These are phyloP conservation scores for Pseudogymnoascus sp. DNA, from an alignment of 2,329 filamentous ascomycete genomes.

Conservation along the genomic window DNA sequence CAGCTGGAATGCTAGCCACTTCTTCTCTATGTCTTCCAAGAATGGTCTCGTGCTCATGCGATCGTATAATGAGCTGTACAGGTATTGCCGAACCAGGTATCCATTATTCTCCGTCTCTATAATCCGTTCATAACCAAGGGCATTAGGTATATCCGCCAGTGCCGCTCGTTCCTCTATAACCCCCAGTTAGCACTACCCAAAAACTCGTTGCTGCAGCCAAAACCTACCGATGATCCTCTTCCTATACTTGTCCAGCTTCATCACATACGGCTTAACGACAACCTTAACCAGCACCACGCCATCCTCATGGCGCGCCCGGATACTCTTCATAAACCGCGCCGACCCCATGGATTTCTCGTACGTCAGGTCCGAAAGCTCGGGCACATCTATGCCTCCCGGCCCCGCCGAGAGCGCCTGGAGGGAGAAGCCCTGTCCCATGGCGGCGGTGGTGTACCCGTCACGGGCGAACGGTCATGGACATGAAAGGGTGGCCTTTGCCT, in stretches of 20 bases:
- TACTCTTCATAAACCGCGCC: slow-evolving; percentile 93
- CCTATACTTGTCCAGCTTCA: slow-evolving; percentile 74
- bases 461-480: slow-evolving; percentile 23
- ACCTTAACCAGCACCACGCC: slow-evolving; percentile 92
- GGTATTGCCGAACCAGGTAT: slow-evolving; percentile 87
- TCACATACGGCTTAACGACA: slow-evolving; percentile 83
- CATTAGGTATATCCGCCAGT: slow-evolving; percentile 80
- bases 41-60: slow-evolving; percentile 94
- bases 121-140: slow-evolving; percentile 80
- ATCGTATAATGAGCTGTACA: slow-evolving; percentile 96
- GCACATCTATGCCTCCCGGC: slow-evolving; percentile 86
- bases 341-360: slow-evolving; percentile 91
- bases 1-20: slow-evolving; percentile 95
- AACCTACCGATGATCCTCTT: slow-evolving; percentile 65
- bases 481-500: background rate
- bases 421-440: slow-evolving; percentile 95
- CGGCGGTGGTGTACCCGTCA: slow-evolving; percentile 19
- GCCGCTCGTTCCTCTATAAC: slow-evolving; percentile 66
- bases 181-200: slow-evolving; percentile 13
- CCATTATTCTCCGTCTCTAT: slow-evolving; percentile 88
- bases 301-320: slow-evolving; percentile 82
- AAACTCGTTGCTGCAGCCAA: background rate
- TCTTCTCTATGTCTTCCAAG: slow-evolving; percentile 95
- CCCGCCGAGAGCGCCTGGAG: slow-evolving; percentile 86
- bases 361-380: slow-evolving; percentile 80